Percentiles rank a stretch among this genome's conserved stretches.
Evolutionary conservation across 2,329 filamentous ascomycete genomes (phyloP).

Genomic region (Fusarium sacchari): DNA sequence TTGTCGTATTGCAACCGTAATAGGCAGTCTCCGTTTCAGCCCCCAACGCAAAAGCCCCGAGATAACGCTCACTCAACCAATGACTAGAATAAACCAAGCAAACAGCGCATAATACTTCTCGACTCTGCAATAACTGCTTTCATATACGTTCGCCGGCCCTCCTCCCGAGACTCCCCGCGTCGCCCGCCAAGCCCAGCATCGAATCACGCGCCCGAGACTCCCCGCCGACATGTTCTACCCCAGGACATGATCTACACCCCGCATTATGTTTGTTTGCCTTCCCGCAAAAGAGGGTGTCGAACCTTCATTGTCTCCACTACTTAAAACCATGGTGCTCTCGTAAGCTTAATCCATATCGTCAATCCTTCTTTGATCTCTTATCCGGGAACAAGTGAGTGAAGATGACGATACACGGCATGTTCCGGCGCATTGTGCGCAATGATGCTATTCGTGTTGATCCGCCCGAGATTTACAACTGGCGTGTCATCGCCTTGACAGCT

Average conservation of each 20-base stretch:
- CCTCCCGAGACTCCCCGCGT: constrained; percentile 32
- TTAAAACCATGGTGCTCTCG: constrained; percentile 26
- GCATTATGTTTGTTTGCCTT: background rate
- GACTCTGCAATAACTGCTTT: background rate
- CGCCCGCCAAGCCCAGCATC: background rate
- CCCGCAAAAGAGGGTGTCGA: background rate
- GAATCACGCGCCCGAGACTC: constrained; percentile 11
- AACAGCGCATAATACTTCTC: background rate
- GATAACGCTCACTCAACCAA: background rate
- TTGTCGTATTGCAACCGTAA: background rate
- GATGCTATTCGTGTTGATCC: constrained; percentile 74
- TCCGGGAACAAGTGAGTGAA: background rate
- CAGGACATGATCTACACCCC: constrained; percentile 5
- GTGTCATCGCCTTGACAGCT: constrained; percentile 71
- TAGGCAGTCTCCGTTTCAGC: background rate
- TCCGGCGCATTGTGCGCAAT: constrained; percentile 57
- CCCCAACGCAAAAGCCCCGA: background rate
- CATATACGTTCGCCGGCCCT: background rate
- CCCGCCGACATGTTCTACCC: constrained; percentile 2
- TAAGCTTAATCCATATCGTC: background rate
- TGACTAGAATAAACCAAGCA: background rate
- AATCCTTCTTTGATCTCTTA: background rate
- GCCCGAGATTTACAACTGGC: constrained; percentile 75
- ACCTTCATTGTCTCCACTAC: constrained; percentile 13
- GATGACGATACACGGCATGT: constrained; percentile 37